Percentiles rank a stretch among this genome's conserved stretches.
Evolutionary conservation across 75 land plant genomes (phyloP).

Genomic region (Cryptomeria japonica): DNA sequence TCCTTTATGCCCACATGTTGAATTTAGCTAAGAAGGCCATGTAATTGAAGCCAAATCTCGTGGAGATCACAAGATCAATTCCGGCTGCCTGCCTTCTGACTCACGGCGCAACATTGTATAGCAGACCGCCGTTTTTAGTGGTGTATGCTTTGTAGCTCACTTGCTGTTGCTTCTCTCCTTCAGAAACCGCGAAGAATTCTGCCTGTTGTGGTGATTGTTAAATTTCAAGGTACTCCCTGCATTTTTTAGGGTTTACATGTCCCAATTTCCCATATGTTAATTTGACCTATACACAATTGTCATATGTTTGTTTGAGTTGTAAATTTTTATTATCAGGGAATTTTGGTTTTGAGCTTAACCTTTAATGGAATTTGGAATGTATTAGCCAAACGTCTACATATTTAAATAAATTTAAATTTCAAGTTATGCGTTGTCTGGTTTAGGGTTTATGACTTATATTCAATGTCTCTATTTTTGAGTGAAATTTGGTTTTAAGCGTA

Average conservation of each 20-base stretch:
- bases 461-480: background rate
- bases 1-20: too few species aligned
- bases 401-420: background rate
- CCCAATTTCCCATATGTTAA: too few species aligned
- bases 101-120: background rate
- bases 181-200: background rate
- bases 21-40: background rate
- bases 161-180: background rate
- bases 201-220: background rate
- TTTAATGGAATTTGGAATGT: background rate
- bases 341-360: background rate
- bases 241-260: background rate
- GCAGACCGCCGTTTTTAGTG: background rate
- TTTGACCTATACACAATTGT: too few species aligned
- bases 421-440: background rate
- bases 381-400: background rate
- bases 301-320: background rate
- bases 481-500: background rate
- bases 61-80: background rate
- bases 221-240: background rate
- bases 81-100: background rate
- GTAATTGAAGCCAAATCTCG: background rate
- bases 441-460: background rate
- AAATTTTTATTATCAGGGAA: background rate
- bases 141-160: background rate